Conservation (phyloP, 768 basidiomycete genomes). For the Fibroporia radiculosa region DNA sequence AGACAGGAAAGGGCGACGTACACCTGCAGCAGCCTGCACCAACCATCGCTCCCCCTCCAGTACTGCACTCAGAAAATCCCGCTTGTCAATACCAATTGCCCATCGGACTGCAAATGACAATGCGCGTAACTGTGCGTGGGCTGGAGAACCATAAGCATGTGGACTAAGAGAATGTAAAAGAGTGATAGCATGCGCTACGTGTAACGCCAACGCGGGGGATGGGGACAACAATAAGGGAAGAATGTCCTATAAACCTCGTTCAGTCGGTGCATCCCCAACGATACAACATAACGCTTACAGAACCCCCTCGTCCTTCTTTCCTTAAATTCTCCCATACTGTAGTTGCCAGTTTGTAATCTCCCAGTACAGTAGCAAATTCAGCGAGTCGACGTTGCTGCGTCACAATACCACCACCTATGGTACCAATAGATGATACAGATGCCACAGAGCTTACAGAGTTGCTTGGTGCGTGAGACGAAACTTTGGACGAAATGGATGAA, state of each 20-base stretch:
- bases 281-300: conserved; percentile 40
- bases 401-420: conserved; percentile 30
- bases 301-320: conserved; percentile 84
- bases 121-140: conserved; percentile 61
- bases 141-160: conserved; percentile 24
- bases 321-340: conserved; percentile 80
- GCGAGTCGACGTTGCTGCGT: conserved; percentile 82
- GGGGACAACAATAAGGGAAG: conserved; percentile 67
- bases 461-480: conserved; percentile 19
- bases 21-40: conserved; percentile 78
- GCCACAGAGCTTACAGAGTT: conserved; percentile 25
- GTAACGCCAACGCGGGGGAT: conserved; percentile 49
- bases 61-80: conserved; percentile 48
- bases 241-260: conserved; percentile 53
- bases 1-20: conserved; percentile 30
- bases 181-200: conserved; percentile 56
- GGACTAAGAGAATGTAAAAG: conserved; percentile 32
- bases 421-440: conserved; percentile 17
- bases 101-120: conserved; percentile 67
- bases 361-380: conserved; percentile 89
- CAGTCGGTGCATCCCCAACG: background rate
- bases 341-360: conserved; percentile 81
- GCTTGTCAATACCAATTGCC: conserved; percentile 54
- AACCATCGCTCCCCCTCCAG: conserved; percentile 82
- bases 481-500: conserved; percentile 21